These are phyloP conservation scores for Sanghuangporus sanghuang DNA, from an alignment of 1,284 basidiomycete species.

Conservation along the genomic window DNA sequence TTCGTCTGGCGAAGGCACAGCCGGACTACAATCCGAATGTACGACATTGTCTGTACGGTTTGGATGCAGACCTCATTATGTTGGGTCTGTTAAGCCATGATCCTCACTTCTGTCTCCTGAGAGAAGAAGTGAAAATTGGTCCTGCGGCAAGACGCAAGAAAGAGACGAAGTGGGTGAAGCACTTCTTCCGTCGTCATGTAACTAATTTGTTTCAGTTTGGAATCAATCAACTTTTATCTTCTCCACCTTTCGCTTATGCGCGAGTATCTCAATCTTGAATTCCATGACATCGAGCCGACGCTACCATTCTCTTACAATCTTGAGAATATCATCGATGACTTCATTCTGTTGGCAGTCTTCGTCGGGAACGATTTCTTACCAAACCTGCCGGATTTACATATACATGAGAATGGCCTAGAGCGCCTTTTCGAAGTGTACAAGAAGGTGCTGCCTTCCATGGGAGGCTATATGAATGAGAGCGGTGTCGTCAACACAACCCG, in stretches of 20 bases:
- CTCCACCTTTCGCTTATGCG: slow-evolving; percentile 92
- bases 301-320: slow-evolving; percentile 75
- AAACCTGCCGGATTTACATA: slow-evolving; percentile 94
- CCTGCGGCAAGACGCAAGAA: slow-evolving; percentile 67
- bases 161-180: slow-evolving; percentile 51
- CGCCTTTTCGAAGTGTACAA: slow-evolving; percentile 94
- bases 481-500: slow-evolving; percentile 80
- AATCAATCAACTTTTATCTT: slow-evolving; percentile 91
- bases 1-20: slow-evolving; percentile 90
- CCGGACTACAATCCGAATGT: slow-evolving; percentile 91
- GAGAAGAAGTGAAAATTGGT: slow-evolving; percentile 98
- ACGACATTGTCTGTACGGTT: slow-evolving; percentile 95
- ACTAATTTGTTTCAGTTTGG: slow-evolving; percentile 47
- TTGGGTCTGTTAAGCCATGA: slow-evolving; percentile 95
- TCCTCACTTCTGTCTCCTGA: slow-evolving; percentile 95
- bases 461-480: slow-evolving; percentile 91
- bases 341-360: slow-evolving; percentile 94
- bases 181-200: slow-evolving; percentile 5
- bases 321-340: slow-evolving; percentile 96
- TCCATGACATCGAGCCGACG: slow-evolving; percentile 58
- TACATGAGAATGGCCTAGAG: slow-evolving; percentile 95
- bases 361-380: slow-evolving; percentile 98
- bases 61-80: slow-evolving; percentile 99
- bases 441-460: slow-evolving; percentile 70
- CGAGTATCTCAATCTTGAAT: slow-evolving; percentile 97